Base-by-base conservation (phyloP, 2,329 filamentous ascomycete species). In the Teratosphaeriaceae sp. region DNA sequence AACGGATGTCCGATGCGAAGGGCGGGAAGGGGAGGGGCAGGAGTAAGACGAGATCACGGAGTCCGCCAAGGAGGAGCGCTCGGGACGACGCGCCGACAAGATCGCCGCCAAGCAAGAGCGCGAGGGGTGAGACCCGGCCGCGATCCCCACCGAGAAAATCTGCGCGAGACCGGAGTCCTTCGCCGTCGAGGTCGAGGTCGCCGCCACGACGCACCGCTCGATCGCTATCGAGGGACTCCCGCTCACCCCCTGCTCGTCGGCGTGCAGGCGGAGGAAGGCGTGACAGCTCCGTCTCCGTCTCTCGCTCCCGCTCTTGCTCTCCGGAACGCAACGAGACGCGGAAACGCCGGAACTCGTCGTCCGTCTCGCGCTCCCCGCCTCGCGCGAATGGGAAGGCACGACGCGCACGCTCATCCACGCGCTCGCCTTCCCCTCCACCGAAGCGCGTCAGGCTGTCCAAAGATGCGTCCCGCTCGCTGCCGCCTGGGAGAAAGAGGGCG, bases 351-450 rank as follows among this genome's bases (percentile, higher is more conserved):
- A 31, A 45, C 22, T 39, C 40, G 16, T 43, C 27, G 38, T 56
- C 42, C 40, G 37, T 42, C 19, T 58, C 58, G n/a, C 54, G 52
- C 27, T 63, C 61, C 16, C 59, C 58, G 26, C 58, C 58, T n/a
- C 51, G 23, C 50, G 55, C 22, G 38, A 55, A 26, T 19, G 49
- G 53, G 15, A 56, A 53, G 2, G 31, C 9, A 20, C 31, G 18
- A 19, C 56, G 50, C 9, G 47, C 44, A 6, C 26, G 47, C 9
- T 41, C 42, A 8, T 27, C 9, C 22, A 43, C 43, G 5, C 40
- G 42, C 18, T 50, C 49, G 16, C 24, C 35, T 11, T 44, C 49
- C 16, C 51, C 52, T 16, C 44, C 46, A 46, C n/a, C 46, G 49
- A 19, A 40, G 21, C 13, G 37, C 16, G 42, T 38, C 27, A 39